These are phyloP conservation scores for Orbilia oligospora DNA, from an alignment of 2,329 filamentous ascomycete genomes.

Conservation along the genomic window DNA sequence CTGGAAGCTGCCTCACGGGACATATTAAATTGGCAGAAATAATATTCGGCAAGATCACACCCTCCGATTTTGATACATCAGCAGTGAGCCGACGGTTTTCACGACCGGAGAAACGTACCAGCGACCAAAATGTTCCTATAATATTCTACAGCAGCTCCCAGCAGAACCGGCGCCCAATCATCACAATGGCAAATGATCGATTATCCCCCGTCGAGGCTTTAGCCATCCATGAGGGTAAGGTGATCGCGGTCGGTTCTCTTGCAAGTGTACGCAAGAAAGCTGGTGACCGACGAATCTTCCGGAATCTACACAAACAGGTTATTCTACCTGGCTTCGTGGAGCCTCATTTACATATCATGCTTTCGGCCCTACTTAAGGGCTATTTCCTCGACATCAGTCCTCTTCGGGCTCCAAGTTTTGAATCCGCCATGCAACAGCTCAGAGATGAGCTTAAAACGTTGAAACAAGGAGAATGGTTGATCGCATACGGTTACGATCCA, in stretches of 20 bases:
- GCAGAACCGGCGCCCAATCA: constrained; percentile 30
- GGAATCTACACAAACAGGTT: constrained; percentile 29
- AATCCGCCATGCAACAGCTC: constrained; percentile 20
- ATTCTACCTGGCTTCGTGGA: constrained; percentile 56
- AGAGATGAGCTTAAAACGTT: constrained; percentile 29
- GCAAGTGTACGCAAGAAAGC: constrained; percentile 8
- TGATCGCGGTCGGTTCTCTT: constrained; percentile 34
- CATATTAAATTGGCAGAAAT: constrained; percentile 22
- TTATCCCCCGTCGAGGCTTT: constrained; percentile 38
- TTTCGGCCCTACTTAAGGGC: constrained; percentile 49
- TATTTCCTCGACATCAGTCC: constrained; percentile 49
- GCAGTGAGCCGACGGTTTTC: background rate
- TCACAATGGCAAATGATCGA: constrained; percentile 43
- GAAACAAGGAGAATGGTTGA: constrained; percentile 40
- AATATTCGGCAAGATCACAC: constrained; percentile 21
- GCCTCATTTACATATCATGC: constrained; percentile 52
- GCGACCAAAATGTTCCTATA: constrained; percentile 2
- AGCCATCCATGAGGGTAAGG: constrained; percentile 38
- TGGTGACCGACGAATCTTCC: constrained; percentile 8
- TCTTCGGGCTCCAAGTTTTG: constrained; percentile 37
- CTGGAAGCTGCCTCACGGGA: constrained; percentile 18
- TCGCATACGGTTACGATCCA: constrained; percentile 51
- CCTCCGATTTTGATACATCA: constrained; percentile 15
- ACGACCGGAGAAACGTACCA: background rate
- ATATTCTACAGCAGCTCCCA: constrained; percentile 48